Base-by-base conservation (phyloP, 2,329 filamentous ascomycete species). In the Aspergillus neotritici region DNA sequence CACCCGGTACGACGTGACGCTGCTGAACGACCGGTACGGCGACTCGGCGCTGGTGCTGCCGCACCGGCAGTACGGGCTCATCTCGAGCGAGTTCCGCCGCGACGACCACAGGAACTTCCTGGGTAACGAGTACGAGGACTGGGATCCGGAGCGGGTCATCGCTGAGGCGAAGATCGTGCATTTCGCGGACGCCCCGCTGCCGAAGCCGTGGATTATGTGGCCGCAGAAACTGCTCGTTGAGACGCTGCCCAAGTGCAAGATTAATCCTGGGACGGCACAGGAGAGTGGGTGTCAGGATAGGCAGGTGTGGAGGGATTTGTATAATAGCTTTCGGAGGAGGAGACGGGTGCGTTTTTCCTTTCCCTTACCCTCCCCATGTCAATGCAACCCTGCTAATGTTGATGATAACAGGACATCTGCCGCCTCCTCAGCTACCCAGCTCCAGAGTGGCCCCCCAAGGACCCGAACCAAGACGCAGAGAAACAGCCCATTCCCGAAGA, bases 131-230 rank as follows among this genome's bases (percentile, higher is more conserved):
- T 63, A 70, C 3, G 78, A 78, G 48, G 52, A 56, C 2, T 86
- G 82, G 80, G 76, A 85, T 54, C 72, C 82, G 0, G 66, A 80
- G 16, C 63, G 60, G 32, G 71, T 73, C 1, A 68, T 78, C 40
- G 71, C 72, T 11, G 79, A 84, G 53, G 78, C 80, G 5, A 85
- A 84, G 49, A 71, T 83, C 4, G 68, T 87, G 2, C 83, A 87
- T 60, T 87, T 86, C 59, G 83, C 78, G 10, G 84, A 87, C 56
- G 84, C 79, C 79, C 84, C 83, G 1, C 53, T 85, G 5, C 81
- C 82, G 0, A 87, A 87, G 51, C 79, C 79, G 2, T 81, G 78
- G 77, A 62, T 78, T 4, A 66, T 67, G 63, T 67, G 64, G 64
- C 61, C 63, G 13, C 58, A 56, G 25, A 52, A 58, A 14, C 43